Base-by-base conservation (phyloP, 352 stramenopile species). In the Pythium brassicae region DNA sequence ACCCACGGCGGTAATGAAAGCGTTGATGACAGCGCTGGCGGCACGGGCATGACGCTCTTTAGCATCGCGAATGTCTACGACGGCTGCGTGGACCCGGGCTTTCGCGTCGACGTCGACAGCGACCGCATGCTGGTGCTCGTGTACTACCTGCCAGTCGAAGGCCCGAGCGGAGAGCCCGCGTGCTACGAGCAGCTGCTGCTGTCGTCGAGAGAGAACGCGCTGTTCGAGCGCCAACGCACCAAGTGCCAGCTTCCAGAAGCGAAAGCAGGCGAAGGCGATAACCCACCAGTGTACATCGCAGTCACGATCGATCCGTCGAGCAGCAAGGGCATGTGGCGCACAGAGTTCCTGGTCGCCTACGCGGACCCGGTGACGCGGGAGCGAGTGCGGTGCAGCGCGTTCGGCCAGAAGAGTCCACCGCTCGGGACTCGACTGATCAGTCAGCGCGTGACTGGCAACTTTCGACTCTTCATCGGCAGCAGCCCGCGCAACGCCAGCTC, bases 1-100 rank as follows among this genome's bases (percentile, higher is more conserved):
- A 12, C 26, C 9, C 17, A 22, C 2, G 8, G 11, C 20, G 17
- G 22, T 20, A 32, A 26, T 19, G 46, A 37, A 8, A 34, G 9
- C 20, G 23, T 23, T 23, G 52, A 1, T 20, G 57, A 20, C 39
- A 45, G 29, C 8, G 32, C 2, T 19, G 48, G 26, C 2, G 86
- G 81, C 52, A 66, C 62, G 4, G 78, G 63, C 32, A 87, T 90
- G 76, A 88, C 82, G 27, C 53, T 94, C 14, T 87, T 94, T 50
- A 82, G 70, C 23, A 86, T 94, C 34, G 61, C 70, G 2, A 90
- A 86, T 50, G 59, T 72, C 12, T 89, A 75, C 35, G 64, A 86
- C 47, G 69, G 67, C 10, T 94, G 84, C 48, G 66, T 67, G 2
- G 79, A 92, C 15, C 57, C 74, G 1, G 84, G 84, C 12, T 87